Evolutionary conservation across 1,139 yeast genomes (phyloP), one percentile per base, ranked within the genome.

Genomic region (Blastobotrys niveus): DNA sequence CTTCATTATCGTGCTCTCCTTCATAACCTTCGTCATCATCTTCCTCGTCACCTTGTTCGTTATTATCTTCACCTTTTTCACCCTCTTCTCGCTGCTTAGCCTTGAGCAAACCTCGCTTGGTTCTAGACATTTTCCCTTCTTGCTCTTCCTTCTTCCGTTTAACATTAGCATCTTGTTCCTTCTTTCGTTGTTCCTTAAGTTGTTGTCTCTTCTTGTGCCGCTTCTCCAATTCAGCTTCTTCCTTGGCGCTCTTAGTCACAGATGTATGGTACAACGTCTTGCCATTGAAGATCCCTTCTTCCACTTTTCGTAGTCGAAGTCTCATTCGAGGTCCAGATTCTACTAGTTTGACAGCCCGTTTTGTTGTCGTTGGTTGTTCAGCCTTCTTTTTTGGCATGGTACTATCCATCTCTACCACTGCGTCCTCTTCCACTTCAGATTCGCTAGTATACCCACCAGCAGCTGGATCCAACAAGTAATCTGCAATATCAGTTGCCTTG

Each of bases 311-410:
- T 50, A 91, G 71, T 42, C 79, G 70, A 66, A 93, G 71, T 54
- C 77, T 79, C 64, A 93, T 66, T 54, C 99, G 75, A 30, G 99
- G 99, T 0, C 99, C 99, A 46, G 89, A 70, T 65, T 93, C 99
- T 1, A 91, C 85, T 48, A 93, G 72, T 62, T 88, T 88, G 55
- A 93, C 86, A 1, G 98, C 98, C 57, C 86, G 79, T 68, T 88
- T 88, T 52, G 80, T 78, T 27, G 74, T 64, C 47, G 70, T 49
- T 40, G 55, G 52, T 42, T 61, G 45, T 14, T 20, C 40, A 44
- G 44, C 52, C 48, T 38, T 55, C 55, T 44, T 57, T 52, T 40
- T 55, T 50, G 48, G 62, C 61, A 41, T 62, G 61, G 30, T 68
- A 70, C 73, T 76, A 50, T 77, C 72, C 24, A 87, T 76, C 54